Evolutionary conservation across 257 asterid genomes (phyloP).

Genomic region (Echites panduratus): DNA sequence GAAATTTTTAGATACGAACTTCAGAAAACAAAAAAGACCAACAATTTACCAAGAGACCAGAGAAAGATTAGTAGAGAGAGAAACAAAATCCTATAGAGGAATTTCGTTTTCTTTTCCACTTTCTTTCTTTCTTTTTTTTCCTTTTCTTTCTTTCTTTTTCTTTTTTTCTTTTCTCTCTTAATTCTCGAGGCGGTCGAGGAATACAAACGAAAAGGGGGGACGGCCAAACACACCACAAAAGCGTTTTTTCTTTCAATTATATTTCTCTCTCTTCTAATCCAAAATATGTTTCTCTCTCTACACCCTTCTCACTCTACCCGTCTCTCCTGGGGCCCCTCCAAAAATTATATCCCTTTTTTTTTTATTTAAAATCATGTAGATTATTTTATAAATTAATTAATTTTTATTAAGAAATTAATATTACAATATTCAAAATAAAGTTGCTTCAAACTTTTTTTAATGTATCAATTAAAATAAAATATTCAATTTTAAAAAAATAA

Average conservation of each 20-base stretch:
- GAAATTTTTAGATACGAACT: not conserved
- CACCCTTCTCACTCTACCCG: no score
- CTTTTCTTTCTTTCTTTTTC: not conserved
- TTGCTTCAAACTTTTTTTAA: no score
- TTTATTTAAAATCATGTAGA: no score
- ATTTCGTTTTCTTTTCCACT: not conserved
- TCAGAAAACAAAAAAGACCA: not conserved
- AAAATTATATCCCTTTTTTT: no score
- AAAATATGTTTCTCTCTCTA: conserved; percentile 23
- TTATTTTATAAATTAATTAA: no score
- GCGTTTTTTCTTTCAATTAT: not conserved
- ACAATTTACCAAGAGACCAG: not conserved
- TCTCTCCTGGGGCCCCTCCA: not conserved
- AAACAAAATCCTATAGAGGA: conserved; percentile 11
- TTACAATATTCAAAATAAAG: no score
- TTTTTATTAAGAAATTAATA: no score
- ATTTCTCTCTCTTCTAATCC: conserved; percentile 13
- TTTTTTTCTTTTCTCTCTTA: not conserved
- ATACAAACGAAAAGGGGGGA: conserved; percentile 12
- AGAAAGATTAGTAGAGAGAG: not conserved
- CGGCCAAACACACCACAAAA: conserved; percentile 15
- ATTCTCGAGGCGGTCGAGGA: conserved; percentile 27
- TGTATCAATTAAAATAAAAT: no score
- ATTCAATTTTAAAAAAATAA: no score
- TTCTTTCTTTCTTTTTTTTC: not conserved